Evolutionary conservation across 192 early-diverging fungal species (phyloP).

Genomic region (Podila verticillata): DNA sequence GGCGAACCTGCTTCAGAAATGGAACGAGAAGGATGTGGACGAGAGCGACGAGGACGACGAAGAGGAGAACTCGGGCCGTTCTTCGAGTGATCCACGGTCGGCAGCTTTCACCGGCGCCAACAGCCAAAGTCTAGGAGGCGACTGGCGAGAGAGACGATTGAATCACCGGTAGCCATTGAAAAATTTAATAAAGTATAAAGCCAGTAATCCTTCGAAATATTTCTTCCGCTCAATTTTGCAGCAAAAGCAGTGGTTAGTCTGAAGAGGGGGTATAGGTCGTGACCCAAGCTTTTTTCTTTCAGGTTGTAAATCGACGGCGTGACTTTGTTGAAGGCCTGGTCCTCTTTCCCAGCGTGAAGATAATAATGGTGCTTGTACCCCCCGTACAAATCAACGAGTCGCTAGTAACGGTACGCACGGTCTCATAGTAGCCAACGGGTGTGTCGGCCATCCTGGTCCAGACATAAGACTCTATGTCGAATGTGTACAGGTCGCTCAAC

Average conservation of each 20-base stretch:
- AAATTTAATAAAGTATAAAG: too few relatives aligned
- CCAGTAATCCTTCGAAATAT: too few relatives aligned
- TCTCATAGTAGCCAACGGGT: background rate
- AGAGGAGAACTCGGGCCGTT: background rate
- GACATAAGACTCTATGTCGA: background rate
- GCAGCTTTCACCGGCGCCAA: conserved; percentile 26
- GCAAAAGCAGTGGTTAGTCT: too few relatives aligned
- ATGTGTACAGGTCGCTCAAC: background rate
- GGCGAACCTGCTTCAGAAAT: conserved; percentile 35
- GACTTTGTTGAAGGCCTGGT: background rate
- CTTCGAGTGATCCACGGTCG: background rate
- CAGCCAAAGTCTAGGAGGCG: conserved; percentile 30
- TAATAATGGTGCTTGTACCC: background rate
- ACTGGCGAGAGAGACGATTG: conserved; percentile 25
- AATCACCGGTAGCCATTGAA: conserved; percentile 11
- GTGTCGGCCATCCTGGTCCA: background rate
- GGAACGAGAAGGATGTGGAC: conserved; percentile 39
- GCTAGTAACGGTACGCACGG: background rate
- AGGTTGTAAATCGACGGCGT: background rate
- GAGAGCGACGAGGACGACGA: conserved; percentile 22
- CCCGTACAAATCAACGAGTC: background rate
- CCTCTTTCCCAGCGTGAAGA: too few relatives aligned
- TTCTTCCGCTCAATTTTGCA: too few relatives aligned
- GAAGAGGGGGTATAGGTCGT: background rate
- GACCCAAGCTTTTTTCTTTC: background rate